These are phyloP conservation scores for Ogataea wickerhamii DNA, from an alignment of 805 yeast species.

Conservation along the genomic window DNA sequence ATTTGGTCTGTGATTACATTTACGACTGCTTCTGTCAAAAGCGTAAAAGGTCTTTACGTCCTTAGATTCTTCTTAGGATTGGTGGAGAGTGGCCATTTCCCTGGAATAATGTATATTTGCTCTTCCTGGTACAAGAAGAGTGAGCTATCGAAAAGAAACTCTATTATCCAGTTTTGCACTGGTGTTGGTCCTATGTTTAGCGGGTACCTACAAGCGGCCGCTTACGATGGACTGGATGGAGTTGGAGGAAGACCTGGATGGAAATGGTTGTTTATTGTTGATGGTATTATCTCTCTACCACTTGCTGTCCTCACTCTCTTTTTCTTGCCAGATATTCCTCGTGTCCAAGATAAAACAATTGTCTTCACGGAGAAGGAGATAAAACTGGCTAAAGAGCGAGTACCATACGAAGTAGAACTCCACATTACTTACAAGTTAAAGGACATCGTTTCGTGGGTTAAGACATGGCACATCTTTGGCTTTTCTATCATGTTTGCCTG, in stretches of 20 bases:
- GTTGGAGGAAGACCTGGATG: conserved; percentile 53
- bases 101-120: conserved; percentile 37
- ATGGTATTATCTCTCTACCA: conserved; percentile 53
- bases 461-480: conserved; percentile 1
- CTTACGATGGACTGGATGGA: conserved; percentile 45
- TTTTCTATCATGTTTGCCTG: conserved; percentile 1
- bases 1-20: conserved; percentile 26
- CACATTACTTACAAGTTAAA: neutral
- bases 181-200: conserved; percentile 57
- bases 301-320: conserved; percentile 55
- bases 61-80: conserved; percentile 57
- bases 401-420: neutral
- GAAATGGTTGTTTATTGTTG: conserved; percentile 68
- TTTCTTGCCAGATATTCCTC: conserved; percentile 52
- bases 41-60: conserved; percentile 42
- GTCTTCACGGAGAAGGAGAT: neutral
- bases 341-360: neutral
- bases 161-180: conserved; percentile 58
- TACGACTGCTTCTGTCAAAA: conserved; percentile 7
- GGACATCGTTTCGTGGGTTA: neutral
- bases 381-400: neutral
- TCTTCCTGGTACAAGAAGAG: conserved; percentile 55
- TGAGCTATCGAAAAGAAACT: conserved; percentile 58
- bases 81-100: conserved; percentile 49
- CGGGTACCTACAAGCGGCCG: conserved; percentile 57